Base-by-base conservation (phyloP, 352 stramenopile species). In the Phytopythium mirpurense region DNA sequence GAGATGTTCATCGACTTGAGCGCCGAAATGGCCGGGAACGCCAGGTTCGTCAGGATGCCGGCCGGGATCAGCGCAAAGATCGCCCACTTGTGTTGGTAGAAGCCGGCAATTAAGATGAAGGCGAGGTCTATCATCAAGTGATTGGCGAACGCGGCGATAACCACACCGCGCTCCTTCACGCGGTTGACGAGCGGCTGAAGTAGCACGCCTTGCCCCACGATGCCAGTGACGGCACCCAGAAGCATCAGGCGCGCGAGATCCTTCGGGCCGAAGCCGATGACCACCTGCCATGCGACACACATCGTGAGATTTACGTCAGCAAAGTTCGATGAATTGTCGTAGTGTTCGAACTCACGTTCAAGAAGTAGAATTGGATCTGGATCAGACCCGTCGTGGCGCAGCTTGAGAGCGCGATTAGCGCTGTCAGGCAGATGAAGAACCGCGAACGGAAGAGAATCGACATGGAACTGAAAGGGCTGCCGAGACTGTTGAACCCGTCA, bases 301-400 rank as follows among this genome's bases (percentile, higher is more conserved):
- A n/a, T n/a, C 12, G 16, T 16, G 9, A 24, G 29, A 5, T 9
- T 32, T n/a, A n/a, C n/a, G n/a, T n/a, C n/a, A n/a, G n/a, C n/a
- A n/a, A n/a, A n/a, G n/a, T n/a, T n/a, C n/a, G n/a, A n/a, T n/a
- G n/a, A n/a, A n/a, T n/a, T n/a, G n/a, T n/a, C n/a, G n/a, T n/a
- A n/a, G n/a, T n/a, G 10, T 31, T 11, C n/a, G 1, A 9, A 56
- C 64, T 54, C 48, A 83, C 75, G 44, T 92, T 92, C 15, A 92
- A 62, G 53, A 77, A 90, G 64, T 86, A 92, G 21, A 78, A 65
- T 23, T 75, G 73, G 49, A 88, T 87, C 45, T 85, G 72, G 37
- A 65, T 71, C 43, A 78, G 55, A 7, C 77, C 78, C 15, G 68
- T 74, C 35, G 62, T 57, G 19, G 82, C 74, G 38, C 88, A 92